phyloP scores from a whole-genome alignment of 257 asterid genomes.

The Thymus quinquecostatus region DNA sequence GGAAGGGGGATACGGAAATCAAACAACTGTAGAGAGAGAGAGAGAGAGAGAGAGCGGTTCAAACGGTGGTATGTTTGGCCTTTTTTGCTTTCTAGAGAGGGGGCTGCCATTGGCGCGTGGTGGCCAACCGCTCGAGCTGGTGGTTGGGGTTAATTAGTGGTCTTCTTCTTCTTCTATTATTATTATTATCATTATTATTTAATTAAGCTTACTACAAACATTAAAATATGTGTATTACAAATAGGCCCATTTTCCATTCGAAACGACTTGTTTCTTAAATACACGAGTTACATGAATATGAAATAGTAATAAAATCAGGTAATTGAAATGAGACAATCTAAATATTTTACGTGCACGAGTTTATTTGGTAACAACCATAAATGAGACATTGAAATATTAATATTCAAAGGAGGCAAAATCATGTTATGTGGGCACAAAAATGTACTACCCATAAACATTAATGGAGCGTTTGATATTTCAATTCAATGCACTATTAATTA shows the following conservation, averaged over 20 bases:
- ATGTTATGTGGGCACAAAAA: conserved; percentile 25
- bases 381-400: conserved; percentile 8
- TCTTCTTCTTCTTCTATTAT: neutral
- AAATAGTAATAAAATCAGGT: too few relatives aligned
- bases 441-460: neutral
- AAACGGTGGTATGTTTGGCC: conserved; percentile 31
- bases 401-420: conserved; percentile 16
- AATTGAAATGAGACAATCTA: too few relatives aligned
- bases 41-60: conserved; percentile 44
- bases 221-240: too few relatives aligned
- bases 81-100: conserved; percentile 22
- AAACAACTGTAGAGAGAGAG: conserved; percentile 37
- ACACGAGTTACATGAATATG: too few relatives aligned
- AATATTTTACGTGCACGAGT: neutral
- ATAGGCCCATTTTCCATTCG: too few relatives aligned
- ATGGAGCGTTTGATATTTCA: neutral
- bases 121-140: neutral
- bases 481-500: conserved; percentile 6
- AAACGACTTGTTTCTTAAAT: too few relatives aligned
- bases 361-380: conserved; percentile 22
- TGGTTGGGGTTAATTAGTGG: conserved; percentile 30
- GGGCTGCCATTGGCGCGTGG: conserved; percentile 44
- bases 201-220: too few relatives aligned
- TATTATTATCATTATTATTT: too few relatives aligned
- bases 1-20: conserved; percentile 36